A percentile compares a stretch with the other conserved stretches of the same genome.
Conservation (phyloP, 106 monocot species). For the Apostasia ramifera region DNA sequence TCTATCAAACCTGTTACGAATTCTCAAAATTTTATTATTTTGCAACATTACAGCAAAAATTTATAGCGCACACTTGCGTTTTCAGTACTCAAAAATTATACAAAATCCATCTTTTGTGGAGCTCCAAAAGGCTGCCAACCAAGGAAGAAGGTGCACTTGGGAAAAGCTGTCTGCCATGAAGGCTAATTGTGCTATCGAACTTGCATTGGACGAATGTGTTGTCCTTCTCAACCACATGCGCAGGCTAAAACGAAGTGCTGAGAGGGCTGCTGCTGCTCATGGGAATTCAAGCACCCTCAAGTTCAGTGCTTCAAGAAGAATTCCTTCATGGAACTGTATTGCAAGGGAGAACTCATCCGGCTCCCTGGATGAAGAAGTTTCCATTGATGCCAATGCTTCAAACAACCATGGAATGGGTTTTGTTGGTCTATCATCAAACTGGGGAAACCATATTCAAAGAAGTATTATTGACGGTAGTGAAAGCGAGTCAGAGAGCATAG, state of each 20-base stretch:
- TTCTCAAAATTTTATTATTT: too few species aligned
- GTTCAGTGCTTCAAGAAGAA: conserved; percentile 67
- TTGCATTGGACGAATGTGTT: conserved; percentile 87
- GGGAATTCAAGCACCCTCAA: conserved; percentile 18
- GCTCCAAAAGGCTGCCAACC: conserved; percentile 85
- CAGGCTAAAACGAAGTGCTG: conserved; percentile 61
- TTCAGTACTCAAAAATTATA: conserved; percentile 83
- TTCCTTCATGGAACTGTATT: conserved; percentile 92
- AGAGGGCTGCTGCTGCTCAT: conserved; percentile 57
- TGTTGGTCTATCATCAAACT: background rate
- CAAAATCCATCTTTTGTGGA: conserved; percentile 76
- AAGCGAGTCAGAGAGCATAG: conserved; percentile 70
- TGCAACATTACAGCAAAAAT: too few species aligned
- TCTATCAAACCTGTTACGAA: too few species aligned
- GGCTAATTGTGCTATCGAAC: conserved; percentile 92
- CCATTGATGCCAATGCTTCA: conserved; percentile 19
- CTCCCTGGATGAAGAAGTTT: conserved; percentile 61
- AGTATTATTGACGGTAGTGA: conserved; percentile 58
- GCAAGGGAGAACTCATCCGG: conserved; percentile 89
- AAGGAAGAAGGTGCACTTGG: conserved; percentile 94
- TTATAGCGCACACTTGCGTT: background rate
- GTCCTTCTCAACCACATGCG: conserved; percentile 87
- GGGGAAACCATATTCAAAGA: background rate
- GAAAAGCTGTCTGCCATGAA: conserved; percentile 94
- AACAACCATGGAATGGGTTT: conserved; percentile 5